Evolutionary conservation across 768 basidiomycete species (phyloP).

Genomic region (Leccinellum rugosiceps): DNA sequence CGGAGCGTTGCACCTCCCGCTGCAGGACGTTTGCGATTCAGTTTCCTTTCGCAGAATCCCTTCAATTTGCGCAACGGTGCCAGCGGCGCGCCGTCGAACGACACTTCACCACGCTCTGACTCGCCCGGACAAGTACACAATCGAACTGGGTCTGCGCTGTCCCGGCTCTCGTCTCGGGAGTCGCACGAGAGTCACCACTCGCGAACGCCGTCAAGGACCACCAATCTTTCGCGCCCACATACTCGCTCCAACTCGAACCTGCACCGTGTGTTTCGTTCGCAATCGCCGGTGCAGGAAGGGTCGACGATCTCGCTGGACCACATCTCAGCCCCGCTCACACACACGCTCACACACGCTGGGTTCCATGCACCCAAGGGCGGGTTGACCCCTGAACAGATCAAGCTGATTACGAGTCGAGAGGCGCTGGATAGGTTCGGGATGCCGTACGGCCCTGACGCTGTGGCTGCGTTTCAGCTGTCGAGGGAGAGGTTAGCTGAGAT

Average conservation of each 20-base stretch:
- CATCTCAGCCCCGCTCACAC: conserved; percentile 73
- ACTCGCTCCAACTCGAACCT: conserved; percentile 35
- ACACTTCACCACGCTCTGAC: conserved; percentile 10
- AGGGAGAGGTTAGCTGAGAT: conserved; percentile 36
- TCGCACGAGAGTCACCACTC: conserved; percentile 18
- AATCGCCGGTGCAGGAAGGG: conserved; percentile 39
- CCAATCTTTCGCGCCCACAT: conserved; percentile 34
- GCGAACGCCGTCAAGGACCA: conserved; percentile 26
- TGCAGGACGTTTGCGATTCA: conserved; percentile 42
- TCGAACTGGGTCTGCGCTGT: conserved; percentile 19
- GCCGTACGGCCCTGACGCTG: conserved; percentile 73
- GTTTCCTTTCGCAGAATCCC: conserved; percentile 39
- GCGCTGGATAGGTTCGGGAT: conserved; percentile 65
- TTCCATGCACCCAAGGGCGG: conserved; percentile 56
- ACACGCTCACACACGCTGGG: conserved; percentile 68
- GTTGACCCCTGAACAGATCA: conserved; percentile 51
- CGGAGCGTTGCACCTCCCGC: background rate
- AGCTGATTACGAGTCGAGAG: conserved; percentile 66
- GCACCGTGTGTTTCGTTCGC: conserved; percentile 42
- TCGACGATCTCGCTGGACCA: conserved; percentile 69
- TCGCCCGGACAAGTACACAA: conserved; percentile 11
- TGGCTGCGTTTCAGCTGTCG: conserved; percentile 52
- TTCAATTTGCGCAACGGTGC: conserved; percentile 32
- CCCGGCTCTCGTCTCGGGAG: conserved; percentile 22
- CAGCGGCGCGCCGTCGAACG: background rate